phyloP scores from a whole-genome alignment of 2,329 filamentous ascomycete species.

The Huntiella abstrusa region DNA sequence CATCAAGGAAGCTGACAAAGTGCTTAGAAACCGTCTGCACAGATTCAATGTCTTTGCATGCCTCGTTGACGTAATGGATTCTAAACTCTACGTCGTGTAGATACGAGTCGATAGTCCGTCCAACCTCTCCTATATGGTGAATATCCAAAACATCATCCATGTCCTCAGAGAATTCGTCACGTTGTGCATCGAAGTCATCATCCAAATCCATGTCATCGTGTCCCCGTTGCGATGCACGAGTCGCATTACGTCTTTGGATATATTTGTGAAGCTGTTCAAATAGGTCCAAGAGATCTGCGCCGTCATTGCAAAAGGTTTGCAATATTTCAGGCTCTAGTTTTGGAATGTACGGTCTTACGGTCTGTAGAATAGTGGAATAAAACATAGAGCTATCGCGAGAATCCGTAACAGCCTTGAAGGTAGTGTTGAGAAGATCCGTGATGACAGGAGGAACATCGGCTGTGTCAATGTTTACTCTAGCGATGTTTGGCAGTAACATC shows the following conservation, averaged over 20 bases:
- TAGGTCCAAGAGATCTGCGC: conserved; percentile 24
- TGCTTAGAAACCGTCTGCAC: neutral
- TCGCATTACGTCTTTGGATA: conserved; percentile 17
- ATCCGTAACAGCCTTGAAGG: conserved; percentile 22
- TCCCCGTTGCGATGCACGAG: conserved; percentile 20
- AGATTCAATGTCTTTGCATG: neutral
- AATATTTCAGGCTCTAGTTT: conserved; percentile 22
- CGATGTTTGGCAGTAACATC: conserved; percentile 29
- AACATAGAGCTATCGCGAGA: conserved; percentile 28
- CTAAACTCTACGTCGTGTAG: conserved; percentile 3
- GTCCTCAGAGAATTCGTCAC: conserved; percentile 12
- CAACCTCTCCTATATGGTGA: neutral
- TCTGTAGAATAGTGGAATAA: conserved; percentile 27
- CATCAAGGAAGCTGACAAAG: conserved; percentile 28
- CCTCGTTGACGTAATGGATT: conserved; percentile 1
- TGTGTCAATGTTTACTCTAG: conserved; percentile 27
- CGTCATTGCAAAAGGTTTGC: conserved; percentile 20
- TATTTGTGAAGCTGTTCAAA: conserved; percentile 22
- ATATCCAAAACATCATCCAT: no score
- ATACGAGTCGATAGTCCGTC: neutral
- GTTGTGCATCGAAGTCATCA: conserved; percentile 42
- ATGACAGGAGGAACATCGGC: conserved; percentile 15
- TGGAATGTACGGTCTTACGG: conserved; percentile 28
- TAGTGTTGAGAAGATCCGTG: conserved; percentile 20
- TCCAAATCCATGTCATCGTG: conserved; percentile 49